phyloP scores from a whole-genome alignment of 192 early-diverging fungal species.

The Mortierella hygrophila region DNA sequence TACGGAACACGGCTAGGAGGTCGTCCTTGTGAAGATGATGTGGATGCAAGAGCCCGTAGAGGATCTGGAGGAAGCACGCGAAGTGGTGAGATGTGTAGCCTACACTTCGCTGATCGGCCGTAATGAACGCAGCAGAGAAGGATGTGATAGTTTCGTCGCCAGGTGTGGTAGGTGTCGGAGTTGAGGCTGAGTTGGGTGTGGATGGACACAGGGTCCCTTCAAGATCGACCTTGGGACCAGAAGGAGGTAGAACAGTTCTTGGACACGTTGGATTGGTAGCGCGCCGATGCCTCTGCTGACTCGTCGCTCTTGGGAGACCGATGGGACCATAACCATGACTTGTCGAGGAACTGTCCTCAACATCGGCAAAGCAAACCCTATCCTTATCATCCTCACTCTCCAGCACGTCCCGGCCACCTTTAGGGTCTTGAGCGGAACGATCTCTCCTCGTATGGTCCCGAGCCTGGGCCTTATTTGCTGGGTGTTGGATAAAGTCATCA shows the following conservation, averaged over 20 bases:
- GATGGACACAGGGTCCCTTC: not conserved
- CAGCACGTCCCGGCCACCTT: not conserved
- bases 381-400: not conserved
- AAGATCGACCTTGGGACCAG: not conserved
- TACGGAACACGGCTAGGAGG: slow-evolving; percentile 17
- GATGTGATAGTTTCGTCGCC: not conserved
- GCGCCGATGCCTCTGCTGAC: not conserved
- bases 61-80: slow-evolving; percentile 14
- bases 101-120: not conserved
- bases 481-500: not conserved
- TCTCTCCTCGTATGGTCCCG: not conserved
- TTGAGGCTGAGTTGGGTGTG: not conserved
- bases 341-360: not conserved
- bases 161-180: not conserved
- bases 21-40: not conserved
- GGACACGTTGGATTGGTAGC: not conserved
- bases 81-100: slow-evolving; percentile 12
- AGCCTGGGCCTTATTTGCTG: not conserved
- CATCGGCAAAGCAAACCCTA: not conserved
- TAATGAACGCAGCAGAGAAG: not conserved
- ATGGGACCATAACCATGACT: not conserved
- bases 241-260: not conserved
- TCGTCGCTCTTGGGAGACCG: not conserved
- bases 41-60: not conserved
- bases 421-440: not conserved